Base-by-base conservation (phyloP, 306 rosid species). In the Cicer judaicum region DNA sequence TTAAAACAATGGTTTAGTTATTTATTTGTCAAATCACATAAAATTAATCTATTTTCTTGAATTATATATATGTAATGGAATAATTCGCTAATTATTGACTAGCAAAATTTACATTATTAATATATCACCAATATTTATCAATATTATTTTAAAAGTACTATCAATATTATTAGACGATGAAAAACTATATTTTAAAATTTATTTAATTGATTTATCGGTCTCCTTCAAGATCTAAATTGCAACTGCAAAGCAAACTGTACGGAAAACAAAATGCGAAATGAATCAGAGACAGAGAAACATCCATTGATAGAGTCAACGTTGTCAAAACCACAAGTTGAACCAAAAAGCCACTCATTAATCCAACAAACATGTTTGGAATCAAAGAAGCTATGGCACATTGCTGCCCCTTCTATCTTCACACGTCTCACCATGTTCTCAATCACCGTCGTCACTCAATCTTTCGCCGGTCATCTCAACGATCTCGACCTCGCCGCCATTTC, bases 381-480 rank as follows among this genome's bases (percentile, higher is more conserved):
- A 10, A 84, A 77, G 74, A 85, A 84, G 55, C 78, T 89, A 9
- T 89, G 93, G 92, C 82, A 81, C 41, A 78, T 91, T 47, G 93
- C 90, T 8, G 89, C 78, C 2, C 93, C 96, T 13, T 85, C 96
- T 61, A 84, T 89, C 84, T 85, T 91, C 86, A 84, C 85, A 80
- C 93, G 93, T 79, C 86, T 91, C 2, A 85, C 96, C 72, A 80
- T 89, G 92, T 91, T 85, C 83, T 89, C 93, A 39, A 79, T 89
- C 85, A 85, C 92, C 66, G 83, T 87, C 59, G 64, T 91, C 73
- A 79, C 90, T 29, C 92, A 91, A 16, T 79, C 93, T 0, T 81
- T 91, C 80, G 84, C 93, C 43, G 91, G 93, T 24, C 96, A 91
- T 53, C 93, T 91, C 83, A 63, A 79, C 5, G 89, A 81, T 54